Conservation (phyloP, 768 basidiomycete genomes). For the Chiua virens region DNA sequence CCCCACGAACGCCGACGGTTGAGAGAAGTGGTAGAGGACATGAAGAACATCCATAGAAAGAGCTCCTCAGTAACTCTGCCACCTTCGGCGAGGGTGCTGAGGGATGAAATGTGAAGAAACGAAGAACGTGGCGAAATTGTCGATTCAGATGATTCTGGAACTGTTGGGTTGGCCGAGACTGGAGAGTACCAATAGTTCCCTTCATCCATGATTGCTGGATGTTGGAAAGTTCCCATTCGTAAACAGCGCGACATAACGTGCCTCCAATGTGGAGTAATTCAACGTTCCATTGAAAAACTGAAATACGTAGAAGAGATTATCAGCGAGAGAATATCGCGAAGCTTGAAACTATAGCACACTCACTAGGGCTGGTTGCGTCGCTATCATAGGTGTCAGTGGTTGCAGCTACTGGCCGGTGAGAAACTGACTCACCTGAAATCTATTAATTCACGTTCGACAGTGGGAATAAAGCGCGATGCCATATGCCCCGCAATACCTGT, state of each 20-base stretch:
- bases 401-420: too few relatives aligned
- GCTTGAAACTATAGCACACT: not conserved
- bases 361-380: conserved; percentile 6
- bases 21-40: conserved; percentile 70
- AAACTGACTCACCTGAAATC: conserved; percentile 10
- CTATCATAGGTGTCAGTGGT: not conserved
- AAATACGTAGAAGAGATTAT: too few relatives aligned
- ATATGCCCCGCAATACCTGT: conserved; percentile 18
- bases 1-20: conserved; percentile 65
- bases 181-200: too few relatives aligned
- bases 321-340: too few relatives aligned
- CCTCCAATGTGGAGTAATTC: conserved; percentile 8
- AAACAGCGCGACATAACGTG: conserved; percentile 8
- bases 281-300: too few relatives aligned
- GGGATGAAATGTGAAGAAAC: conserved; percentile 9
- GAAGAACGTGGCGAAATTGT: conserved; percentile 6
- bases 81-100: conserved; percentile 77
- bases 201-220: not conserved
- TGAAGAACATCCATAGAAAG: conserved; percentile 71
- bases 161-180: too few relatives aligned
- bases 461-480: conserved; percentile 15
- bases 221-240: conserved; percentile 11
- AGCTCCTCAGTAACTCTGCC: conserved; percentile 61
- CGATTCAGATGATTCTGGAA: too few relatives aligned
- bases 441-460: conserved; percentile 17